These are phyloP conservation scores for Suillus variegatus DNA, from an alignment of 768 basidiomycete species.

Conservation along the genomic window DNA sequence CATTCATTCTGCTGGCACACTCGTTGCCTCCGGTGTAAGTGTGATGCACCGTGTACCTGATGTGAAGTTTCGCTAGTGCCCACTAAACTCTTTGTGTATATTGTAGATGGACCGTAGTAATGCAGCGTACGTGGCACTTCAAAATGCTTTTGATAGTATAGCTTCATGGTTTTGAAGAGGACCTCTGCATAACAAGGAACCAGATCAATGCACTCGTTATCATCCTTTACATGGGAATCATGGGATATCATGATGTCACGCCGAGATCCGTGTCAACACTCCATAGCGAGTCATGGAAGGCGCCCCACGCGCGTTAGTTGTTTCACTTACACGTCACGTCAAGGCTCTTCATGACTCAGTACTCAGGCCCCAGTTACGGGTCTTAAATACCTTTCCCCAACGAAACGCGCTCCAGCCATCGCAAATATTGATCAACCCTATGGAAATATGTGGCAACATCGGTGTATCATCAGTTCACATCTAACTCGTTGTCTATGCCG, in stretches of 20 bases:
- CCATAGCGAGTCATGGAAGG: too few species aligned
- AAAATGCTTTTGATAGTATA: background rate
- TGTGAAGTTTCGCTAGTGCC: background rate
- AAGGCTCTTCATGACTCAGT: slow-evolving; percentile 77
- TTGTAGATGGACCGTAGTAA: slow-evolving; percentile 69
- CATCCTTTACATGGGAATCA: slow-evolving; percentile 57
- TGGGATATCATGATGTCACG: too few species aligned
- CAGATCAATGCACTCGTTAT: slow-evolving; percentile 70
- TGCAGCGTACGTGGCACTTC: slow-evolving; percentile 44
- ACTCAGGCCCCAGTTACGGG: slow-evolving; percentile 69
- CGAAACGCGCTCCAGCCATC: slow-evolving; percentile 68
- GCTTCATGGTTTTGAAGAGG: slow-evolving; percentile 60
- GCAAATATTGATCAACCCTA: slow-evolving; percentile 58
- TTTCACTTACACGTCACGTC: background rate
- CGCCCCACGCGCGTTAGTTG: background rate
- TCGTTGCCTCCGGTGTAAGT: slow-evolving; percentile 26
- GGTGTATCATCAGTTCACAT: slow-evolving; percentile 47
- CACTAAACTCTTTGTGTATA: slow-evolving; percentile 1
- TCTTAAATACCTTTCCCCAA: slow-evolving; percentile 61
- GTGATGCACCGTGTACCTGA: background rate
- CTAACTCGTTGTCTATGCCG: background rate
- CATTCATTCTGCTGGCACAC: too few species aligned
- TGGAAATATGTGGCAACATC: slow-evolving; percentile 80
- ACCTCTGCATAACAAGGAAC: slow-evolving; percentile 58
- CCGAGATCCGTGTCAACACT: too few species aligned